Evolutionary conservation across 169 alveolate species (phyloP).

Genomic region (Theileria annulata): DNA sequence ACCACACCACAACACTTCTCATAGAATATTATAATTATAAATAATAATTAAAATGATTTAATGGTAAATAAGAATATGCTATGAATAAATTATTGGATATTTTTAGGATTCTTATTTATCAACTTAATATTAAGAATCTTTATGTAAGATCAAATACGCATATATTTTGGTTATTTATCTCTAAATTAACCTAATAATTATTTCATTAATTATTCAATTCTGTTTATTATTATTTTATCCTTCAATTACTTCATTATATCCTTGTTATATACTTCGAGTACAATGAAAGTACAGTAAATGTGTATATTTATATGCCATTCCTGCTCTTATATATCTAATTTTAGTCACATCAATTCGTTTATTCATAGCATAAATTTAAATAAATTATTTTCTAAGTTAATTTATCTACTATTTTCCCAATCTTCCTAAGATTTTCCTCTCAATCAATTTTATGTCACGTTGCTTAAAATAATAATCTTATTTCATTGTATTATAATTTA

Average conservation of each 20-base stretch:
- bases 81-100: neutral
- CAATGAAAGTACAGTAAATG: slow-evolving; percentile 1
- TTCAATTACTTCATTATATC: neutral
- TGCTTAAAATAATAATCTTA: neutral
- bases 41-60: too few relatives aligned
- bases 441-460: neutral
- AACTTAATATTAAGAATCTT: neutral
- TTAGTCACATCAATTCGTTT: neutral
- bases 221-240: neutral
- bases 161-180: neutral
- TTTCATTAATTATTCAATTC: too few relatives aligned
- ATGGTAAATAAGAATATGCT: neutral
- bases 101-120: neutral
- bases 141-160: neutral
- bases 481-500: neutral
- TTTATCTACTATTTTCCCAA: neutral
- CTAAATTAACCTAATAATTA: too few relatives aligned
- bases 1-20: neutral
- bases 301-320: neutral
- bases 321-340: neutral
- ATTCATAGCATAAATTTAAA: neutral
- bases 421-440: neutral
- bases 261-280: neutral
- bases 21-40: too few relatives aligned
- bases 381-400: neutral